A percentile compares a stretch with the other conserved stretches of the same genome.
phyloP scores from a whole-genome alignment of 306 rosid species.

The Vachellia collinsii region DNA sequence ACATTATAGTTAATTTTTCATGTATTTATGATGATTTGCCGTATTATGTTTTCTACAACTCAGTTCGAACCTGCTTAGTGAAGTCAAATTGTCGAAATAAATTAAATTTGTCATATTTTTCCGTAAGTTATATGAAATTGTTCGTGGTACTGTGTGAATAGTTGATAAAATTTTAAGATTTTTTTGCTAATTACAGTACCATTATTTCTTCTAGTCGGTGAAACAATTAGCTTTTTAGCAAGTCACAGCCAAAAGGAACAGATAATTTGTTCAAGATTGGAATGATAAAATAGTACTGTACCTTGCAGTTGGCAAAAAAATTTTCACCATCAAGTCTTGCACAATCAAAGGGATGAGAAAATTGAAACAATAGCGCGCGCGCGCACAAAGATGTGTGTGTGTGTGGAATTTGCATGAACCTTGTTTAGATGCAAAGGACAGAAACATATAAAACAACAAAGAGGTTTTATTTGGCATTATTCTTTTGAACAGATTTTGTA shows the following conservation, averaged over 20 bases:
- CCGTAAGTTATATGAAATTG: neutral
- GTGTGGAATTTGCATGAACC: slow-evolving; percentile 24
- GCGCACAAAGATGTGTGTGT: neutral
- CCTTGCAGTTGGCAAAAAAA: too few species aligned
- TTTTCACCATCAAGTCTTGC: neutral
- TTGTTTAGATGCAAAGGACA: neutral
- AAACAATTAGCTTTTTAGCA: too few species aligned
- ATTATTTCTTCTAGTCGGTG: too few species aligned
- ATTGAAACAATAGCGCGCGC: neutral
- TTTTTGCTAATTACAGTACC: neutral
- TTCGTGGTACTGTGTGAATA: neutral
- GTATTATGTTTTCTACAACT: neutral
- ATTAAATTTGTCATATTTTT: neutral
- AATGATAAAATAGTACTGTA: too few species aligned
- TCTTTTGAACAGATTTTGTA: neutral
- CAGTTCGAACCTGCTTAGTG: neutral
- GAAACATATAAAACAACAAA: neutral
- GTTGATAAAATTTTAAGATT: neutral
- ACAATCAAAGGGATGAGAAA: neutral
- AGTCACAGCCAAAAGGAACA: too few species aligned
- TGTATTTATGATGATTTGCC: neutral
- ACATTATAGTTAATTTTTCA: neutral
- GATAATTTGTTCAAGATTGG: neutral
- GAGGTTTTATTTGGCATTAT: neutral
- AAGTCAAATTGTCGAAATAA: neutral